Evolutionary conservation across 1,284 basidiomycete genomes (phyloP).

Genomic region (Dichomitus squalens): DNA sequence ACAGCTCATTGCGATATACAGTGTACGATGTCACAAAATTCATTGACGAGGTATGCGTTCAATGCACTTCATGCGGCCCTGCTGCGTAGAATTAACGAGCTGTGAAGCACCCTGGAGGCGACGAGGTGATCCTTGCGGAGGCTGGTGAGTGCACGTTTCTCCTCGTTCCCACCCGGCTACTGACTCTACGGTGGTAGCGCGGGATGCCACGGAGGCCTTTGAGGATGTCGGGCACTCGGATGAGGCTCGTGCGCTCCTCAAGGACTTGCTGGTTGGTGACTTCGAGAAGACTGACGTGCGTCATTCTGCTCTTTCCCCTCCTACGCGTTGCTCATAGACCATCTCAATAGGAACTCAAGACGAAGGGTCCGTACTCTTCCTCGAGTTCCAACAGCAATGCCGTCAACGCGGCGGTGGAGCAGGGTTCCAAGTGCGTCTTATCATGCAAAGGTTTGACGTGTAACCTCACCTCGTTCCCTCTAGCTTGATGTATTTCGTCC

Average conservation of each 20-base stretch:
- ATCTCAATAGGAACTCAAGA: constrained; percentile 43
- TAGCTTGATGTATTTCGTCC: constrained; percentile 80
- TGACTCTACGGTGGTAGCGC: constrained; percentile 48
- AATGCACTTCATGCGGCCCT: not conserved
- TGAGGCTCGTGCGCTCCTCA: constrained; percentile 90
- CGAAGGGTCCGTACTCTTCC: constrained; percentile 45
- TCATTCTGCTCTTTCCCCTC: constrained; percentile 16
- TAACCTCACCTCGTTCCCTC: constrained; percentile 11
- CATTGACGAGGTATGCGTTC: constrained; percentile 82
- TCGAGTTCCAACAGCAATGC: constrained; percentile 36
- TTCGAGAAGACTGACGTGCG: constrained; percentile 74
- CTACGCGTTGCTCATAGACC: not conserved
- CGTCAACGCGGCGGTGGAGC: constrained; percentile 56
- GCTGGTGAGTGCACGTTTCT: constrained; percentile 63
- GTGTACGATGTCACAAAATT: constrained; percentile 96
- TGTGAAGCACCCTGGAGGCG: constrained; percentile 90
- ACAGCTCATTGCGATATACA: constrained; percentile 42
- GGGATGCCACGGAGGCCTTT: constrained; percentile 97
- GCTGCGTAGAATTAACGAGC: not conserved
- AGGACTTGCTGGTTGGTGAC: constrained; percentile 76
- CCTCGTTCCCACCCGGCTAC: not conserved
- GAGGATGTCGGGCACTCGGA: constrained; percentile 99
- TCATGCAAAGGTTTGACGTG: not conserved
- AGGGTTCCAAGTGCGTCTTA: constrained; percentile 66
- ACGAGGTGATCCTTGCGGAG: constrained; percentile 95